phyloP scores from a whole-genome alignment of 768 basidiomycete species.

The Candolleomyces aberdarensis region DNA sequence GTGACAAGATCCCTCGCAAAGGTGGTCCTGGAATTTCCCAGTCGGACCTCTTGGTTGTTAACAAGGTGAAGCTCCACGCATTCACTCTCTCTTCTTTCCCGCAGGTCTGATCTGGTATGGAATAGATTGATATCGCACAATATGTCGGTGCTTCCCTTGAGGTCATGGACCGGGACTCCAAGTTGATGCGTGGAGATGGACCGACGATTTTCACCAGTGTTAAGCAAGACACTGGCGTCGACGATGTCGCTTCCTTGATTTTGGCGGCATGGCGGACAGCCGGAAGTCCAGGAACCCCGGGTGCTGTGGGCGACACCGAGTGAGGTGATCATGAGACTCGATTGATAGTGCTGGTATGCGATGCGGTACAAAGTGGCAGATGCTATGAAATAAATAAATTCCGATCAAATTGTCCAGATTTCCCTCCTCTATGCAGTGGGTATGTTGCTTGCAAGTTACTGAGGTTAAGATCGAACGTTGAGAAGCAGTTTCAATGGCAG shows the following conservation, averaged over 20 bases:
- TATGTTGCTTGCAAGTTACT: too few species aligned
- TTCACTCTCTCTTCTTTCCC: not conserved
- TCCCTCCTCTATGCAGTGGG: too few species aligned
- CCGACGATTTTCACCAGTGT: constrained; percentile 92
- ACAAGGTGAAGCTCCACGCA: constrained; percentile 60
- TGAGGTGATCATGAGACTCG: not conserved
- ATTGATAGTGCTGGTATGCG: not conserved
- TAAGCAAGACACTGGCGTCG: constrained; percentile 72
- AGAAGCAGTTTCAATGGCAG: too few species aligned
- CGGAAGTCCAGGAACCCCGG: constrained; percentile 66
- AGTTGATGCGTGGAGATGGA: constrained; percentile 89
- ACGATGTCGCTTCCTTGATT: constrained; percentile 78
- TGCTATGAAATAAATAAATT: not conserved
- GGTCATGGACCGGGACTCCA: constrained; percentile 93
- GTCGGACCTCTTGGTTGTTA: constrained; percentile 91
- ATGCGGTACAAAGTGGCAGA: not conserved
- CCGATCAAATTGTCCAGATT: not conserved
- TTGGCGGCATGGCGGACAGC: constrained; percentile 86
- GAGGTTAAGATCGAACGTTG: too few species aligned
- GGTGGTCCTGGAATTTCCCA: constrained; percentile 97
- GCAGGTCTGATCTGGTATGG: not conserved
- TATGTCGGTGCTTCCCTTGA: constrained; percentile 90
- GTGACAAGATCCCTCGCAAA: constrained; percentile 98
- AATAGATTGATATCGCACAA: constrained; percentile 90
- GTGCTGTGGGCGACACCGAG: constrained; percentile 37